Base-by-base conservation (phyloP, 2,329 filamentous ascomycete species). In the Amylocarpus encephaloides region DNA sequence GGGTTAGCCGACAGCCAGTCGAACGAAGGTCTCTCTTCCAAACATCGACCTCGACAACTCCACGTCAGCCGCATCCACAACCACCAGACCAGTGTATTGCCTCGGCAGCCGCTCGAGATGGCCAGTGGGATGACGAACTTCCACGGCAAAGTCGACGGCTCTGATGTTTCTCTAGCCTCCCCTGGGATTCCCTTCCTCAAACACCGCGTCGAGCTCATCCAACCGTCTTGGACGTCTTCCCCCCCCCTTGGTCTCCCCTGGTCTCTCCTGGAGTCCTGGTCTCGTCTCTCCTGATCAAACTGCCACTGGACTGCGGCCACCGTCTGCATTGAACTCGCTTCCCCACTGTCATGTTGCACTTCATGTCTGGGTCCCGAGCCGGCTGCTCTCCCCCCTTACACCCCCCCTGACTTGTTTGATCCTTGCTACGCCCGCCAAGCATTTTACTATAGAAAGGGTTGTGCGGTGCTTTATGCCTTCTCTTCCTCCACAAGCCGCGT, bases 281-380 rank as follows among this genome's bases (percentile, higher is more conserved):
- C 13, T 34, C 13, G 12, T 36, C 4, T 16, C 38, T 19, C 13
- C 13, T 7, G 22, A 7, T 26, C 22, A 26, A 26, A 26, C 22
- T 26, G 10, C n/a, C 6, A 40, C 6, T 40, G 38, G 13, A 5
- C 13, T 40, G 18, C 10, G 10, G 18, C 38, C 38, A 11, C 18
- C 10, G 11, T 16, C n/a, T 18, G 16, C 38, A 40, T 40, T 40
- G 38, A 40, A 11, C 38, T 51, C 51, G 41, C 41, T 54, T 54
- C 58, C 49, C 59, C 58, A 59, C 58, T 51, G 43, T 57, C 34
- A 58, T 63, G 61, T 51, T 55, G 60, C 61, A 60, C 42, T 49
- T 36, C 46, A 30, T 57, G 61, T 63, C 60, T 62, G 58, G 59
- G 48, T 56, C 58, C 32, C 45, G 42, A 48, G 10, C 18, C 13